Evolutionary conservation across 768 basidiomycete genomes (phyloP).

Genomic region (Tricholoma hemisulphureum): DNA sequence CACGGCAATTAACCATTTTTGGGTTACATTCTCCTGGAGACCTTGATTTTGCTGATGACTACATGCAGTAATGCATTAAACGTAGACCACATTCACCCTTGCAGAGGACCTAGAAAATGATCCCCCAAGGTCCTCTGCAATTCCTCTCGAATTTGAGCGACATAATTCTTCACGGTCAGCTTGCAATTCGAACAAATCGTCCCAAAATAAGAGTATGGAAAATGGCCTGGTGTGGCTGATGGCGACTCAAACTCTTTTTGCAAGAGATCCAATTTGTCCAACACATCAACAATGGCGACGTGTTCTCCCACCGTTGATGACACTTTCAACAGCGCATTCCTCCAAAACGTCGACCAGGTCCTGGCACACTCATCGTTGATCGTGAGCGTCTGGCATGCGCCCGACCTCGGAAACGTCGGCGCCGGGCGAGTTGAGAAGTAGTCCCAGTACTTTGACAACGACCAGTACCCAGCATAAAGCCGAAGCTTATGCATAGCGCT

Average conservation of each 20-base stretch:
- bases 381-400: not conserved
- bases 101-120: not conserved
- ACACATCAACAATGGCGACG: not conserved
- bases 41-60: no score
- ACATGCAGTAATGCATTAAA: no score
- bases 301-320: not conserved
- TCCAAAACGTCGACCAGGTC: not conserved
- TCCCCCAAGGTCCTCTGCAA: not conserved
- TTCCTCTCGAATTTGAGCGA: not conserved
- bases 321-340: not conserved
- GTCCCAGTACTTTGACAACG: constrained; percentile 4
- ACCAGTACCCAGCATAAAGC: constrained; percentile 1
- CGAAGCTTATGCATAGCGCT: not conserved
- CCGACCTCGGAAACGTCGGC: not conserved
- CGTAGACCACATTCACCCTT: not conserved
- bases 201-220: not conserved
- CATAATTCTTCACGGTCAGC: not conserved
- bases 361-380: not conserved
- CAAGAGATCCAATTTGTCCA: not conserved
- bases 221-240: not conserved
- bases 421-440: not conserved
- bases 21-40: no score
- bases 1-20: no score
- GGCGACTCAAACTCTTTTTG: not conserved
- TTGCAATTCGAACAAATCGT: not conserved